Percentiles rank a stretch among this genome's conserved stretches.
Evolutionary conservation across 306 rosid species (phyloP).

Genomic region (Castanopsis chinensis): DNA sequence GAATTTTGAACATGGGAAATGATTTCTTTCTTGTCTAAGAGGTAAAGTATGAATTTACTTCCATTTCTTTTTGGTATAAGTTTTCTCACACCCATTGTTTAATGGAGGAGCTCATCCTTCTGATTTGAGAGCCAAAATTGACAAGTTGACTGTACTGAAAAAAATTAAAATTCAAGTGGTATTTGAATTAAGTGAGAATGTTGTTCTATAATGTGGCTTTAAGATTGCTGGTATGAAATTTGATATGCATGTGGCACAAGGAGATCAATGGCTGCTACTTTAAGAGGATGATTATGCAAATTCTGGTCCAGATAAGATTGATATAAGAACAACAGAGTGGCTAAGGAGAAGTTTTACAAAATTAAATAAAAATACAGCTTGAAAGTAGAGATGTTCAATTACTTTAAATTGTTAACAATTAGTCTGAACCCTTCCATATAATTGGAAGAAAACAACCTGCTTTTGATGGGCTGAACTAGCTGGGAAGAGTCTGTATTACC

Average conservation of each 20-base stretch:
- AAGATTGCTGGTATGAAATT: neutral
- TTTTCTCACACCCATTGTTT: neutral
- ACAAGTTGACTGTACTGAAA: neutral
- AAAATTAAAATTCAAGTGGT: neutral
- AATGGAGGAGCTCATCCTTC: neutral
- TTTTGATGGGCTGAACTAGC: conserved; percentile 2
- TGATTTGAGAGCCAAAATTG: neutral
- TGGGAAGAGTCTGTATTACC: conserved; percentile 7
- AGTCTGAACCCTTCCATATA: neutral
- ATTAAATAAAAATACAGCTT: neutral
- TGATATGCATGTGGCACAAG: neutral
- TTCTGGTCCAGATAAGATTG: neutral
- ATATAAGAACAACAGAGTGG: neutral
- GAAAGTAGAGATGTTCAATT: neutral
- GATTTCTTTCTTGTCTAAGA: neutral
- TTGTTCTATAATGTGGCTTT: neutral
- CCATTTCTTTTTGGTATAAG: neutral
- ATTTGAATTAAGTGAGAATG: neutral
- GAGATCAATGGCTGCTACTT: neutral
- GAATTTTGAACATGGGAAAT: neutral
- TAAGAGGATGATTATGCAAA: neutral
- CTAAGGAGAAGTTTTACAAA: neutral
- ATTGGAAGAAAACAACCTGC: neutral
- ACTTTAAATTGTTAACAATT: neutral
- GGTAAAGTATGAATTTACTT: neutral